phyloP scores from a whole-genome alignment of 805 yeast genomes.

The Candida silvicultrix region DNA sequence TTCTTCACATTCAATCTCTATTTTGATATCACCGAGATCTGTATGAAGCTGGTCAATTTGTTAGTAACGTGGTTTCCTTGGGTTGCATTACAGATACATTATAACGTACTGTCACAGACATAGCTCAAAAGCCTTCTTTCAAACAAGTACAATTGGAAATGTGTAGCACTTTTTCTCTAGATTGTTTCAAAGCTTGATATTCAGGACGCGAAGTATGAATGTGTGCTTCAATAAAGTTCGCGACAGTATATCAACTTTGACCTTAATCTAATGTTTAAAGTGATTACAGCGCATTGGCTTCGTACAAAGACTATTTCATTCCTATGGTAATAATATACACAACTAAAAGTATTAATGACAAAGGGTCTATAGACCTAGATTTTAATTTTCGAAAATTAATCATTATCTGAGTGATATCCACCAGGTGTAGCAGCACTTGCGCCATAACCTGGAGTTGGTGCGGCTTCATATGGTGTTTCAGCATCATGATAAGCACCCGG shows the following conservation, averaged over 20 bases:
- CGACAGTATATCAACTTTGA: not conserved
- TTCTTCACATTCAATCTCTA: slow-evolving; percentile 32
- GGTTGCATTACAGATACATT: too few species aligned
- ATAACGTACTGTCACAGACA: too few species aligned
- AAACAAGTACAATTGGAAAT: too few species aligned
- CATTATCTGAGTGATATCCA: not conserved
- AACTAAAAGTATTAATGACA: not conserved
- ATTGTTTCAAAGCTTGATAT: too few species aligned
- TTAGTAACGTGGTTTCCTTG: not conserved
- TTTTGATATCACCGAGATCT: slow-evolving; percentile 30
- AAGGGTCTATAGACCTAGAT: too few species aligned
- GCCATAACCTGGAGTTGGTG: slow-evolving; percentile 5
- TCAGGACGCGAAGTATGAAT: too few species aligned
- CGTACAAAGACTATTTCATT: too few species aligned
- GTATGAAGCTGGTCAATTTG: slow-evolving; percentile 27
- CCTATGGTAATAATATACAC: not conserved
- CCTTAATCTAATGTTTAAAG: too few species aligned
- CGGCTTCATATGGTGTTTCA: slow-evolving; percentile 8
- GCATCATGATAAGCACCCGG: slow-evolving; percentile 30
- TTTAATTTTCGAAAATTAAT: not conserved
- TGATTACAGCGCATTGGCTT: too few species aligned
- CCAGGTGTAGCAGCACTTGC: slow-evolving; percentile 8
- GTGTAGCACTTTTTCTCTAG: too few species aligned
- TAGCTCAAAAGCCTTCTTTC: too few species aligned
- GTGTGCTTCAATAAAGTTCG: too few species aligned